These are phyloP conservation scores for Entomortierella parvispora DNA, from an alignment of 192 early-diverging fungal genomes.

Conservation along the genomic window DNA sequence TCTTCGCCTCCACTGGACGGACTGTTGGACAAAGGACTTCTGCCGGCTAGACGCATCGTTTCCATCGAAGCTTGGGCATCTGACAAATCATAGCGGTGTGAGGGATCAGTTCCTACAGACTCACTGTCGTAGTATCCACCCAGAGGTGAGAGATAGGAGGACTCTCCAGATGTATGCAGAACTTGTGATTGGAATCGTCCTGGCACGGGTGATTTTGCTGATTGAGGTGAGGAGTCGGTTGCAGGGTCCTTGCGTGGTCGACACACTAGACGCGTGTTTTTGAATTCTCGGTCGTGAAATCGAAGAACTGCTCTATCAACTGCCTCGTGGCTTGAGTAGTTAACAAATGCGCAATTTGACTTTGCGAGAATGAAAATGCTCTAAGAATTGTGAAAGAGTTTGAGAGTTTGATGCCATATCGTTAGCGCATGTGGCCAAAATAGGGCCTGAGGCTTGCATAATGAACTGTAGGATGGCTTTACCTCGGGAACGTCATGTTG, in stretches of 20 bases:
- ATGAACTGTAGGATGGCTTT: no score
- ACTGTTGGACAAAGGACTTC: conserved; percentile 26
- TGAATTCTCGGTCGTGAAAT: conserved; percentile 59
- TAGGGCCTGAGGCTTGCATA: neutral
- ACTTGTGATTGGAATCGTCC: conserved; percentile 6
- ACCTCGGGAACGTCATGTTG: conserved; percentile 39
- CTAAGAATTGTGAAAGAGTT: conserved; percentile 15
- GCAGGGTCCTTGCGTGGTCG: conserved; percentile 57
- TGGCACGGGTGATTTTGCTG: neutral
- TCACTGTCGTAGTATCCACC: conserved; percentile 16
- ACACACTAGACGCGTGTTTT: conserved; percentile 55
- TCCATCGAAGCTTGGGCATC: conserved; percentile 29
- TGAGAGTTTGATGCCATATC: conserved; percentile 4
- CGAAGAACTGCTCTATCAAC: conserved; percentile 54
- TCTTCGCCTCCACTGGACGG: conserved; percentile 29
- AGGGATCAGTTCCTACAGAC: neutral
- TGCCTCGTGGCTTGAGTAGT: conserved; percentile 59
- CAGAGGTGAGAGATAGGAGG: conserved; percentile 5
- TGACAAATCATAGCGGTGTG: conserved; percentile 5
- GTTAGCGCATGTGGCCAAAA: no score
- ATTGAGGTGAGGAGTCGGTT: conserved; percentile 8
- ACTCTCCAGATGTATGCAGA: conserved; percentile 5
- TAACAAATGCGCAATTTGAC: conserved; percentile 62
- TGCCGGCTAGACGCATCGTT: conserved; percentile 24
- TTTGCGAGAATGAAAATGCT: conserved; percentile 59